Evolutionary conservation across 495 filamentous ascomycete species (phyloP), one percentile per base, ranked within the genome.

Genomic region (Talaromyces thailandensis): DNA sequence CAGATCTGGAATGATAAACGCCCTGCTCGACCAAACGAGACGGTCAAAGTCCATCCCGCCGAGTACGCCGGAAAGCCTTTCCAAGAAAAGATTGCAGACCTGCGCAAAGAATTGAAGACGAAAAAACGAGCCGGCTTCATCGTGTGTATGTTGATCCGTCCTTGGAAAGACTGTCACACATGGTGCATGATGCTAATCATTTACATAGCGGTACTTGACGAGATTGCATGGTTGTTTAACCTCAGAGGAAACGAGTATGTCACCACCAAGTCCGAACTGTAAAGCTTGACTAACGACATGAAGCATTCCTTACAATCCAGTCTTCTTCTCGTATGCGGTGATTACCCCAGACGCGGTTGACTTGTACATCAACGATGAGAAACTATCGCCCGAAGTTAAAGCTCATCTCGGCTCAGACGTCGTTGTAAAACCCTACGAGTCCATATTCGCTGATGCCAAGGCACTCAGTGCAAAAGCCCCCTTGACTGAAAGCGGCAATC

Each of bases 211-310:
- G 93, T 96, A 89, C 83, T 99, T 29, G 95, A 99, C 68, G 95
- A 99, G 69, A 88, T 98, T 68, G 95, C 95, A 31, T 99, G 95
- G 95, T 79, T 99, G 43, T 98, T 93, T 74, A 99, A 99, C 75
- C 75, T 99, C 50, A 86, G 95, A 71, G 95, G 95, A 70, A 96
- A 80, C 74, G 95, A 99, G 86, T 89, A 75, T 70, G 85, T 63
- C 8, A 57, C 4, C 9, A 28, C 4, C 7, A 29, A 58, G 18
- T 11, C 8, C 2, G 6, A n/a, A 16, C 50, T 21, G 4, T 31
- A 14, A 14, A 31, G n/a, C n/a, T 6, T 28, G 6, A 40, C 69
- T 75, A 53, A 72, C 52, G n/a, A 62, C 8, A 23, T n/a, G 12
- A 58, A 89, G 86, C 71, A 99, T 99, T 68, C 89, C 91, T 2